Conservation (phyloP, 305 asterid species). For the Fraxinus baroniana region DNA sequence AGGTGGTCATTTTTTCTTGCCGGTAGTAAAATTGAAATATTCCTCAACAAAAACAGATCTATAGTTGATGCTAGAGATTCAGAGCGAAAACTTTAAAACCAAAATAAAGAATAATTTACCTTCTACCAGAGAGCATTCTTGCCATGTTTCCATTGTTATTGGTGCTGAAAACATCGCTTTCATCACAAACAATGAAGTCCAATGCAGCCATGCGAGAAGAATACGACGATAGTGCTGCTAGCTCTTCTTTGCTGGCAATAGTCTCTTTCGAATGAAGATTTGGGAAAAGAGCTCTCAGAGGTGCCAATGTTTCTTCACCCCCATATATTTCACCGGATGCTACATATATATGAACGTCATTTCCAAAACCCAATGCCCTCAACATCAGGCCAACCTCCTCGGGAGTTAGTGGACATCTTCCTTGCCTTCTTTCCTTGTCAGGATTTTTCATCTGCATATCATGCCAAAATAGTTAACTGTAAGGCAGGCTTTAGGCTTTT, state of each 20-base stretch:
- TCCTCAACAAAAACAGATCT: background rate
- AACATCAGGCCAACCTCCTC: slow-evolving; percentile 82
- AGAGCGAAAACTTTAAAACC: background rate
- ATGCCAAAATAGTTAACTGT: slow-evolving; percentile 5
- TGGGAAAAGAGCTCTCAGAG: slow-evolving; percentile 74
- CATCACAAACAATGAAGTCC: slow-evolving; percentile 76
- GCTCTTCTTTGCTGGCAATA: slow-evolving; percentile 58
- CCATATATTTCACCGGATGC: slow-evolving; percentile 79
- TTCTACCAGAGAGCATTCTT: slow-evolving; percentile 70
- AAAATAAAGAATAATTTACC: slow-evolving; percentile 28
- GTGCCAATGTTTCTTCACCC: slow-evolving; percentile 65
- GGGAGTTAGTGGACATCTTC: slow-evolving; percentile 71
- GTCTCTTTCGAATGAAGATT: slow-evolving; percentile 72
- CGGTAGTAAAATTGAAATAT: background rate
- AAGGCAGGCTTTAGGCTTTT: background rate
- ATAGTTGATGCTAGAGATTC: background rate
- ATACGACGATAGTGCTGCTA: slow-evolving; percentile 50
- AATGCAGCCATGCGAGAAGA: slow-evolving; percentile 84
- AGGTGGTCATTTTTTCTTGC: background rate
- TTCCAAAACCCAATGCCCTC: slow-evolving; percentile 69
- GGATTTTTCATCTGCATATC: slow-evolving; percentile 49
- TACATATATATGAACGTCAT: slow-evolving; percentile 72
- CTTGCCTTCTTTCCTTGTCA: slow-evolving; percentile 62
- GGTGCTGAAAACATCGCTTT: slow-evolving; percentile 70
- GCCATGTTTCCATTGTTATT: slow-evolving; percentile 90